Evolutionary conservation across 148 eudicot genomes (phyloP).

Genomic region (Cornus suecica): DNA sequence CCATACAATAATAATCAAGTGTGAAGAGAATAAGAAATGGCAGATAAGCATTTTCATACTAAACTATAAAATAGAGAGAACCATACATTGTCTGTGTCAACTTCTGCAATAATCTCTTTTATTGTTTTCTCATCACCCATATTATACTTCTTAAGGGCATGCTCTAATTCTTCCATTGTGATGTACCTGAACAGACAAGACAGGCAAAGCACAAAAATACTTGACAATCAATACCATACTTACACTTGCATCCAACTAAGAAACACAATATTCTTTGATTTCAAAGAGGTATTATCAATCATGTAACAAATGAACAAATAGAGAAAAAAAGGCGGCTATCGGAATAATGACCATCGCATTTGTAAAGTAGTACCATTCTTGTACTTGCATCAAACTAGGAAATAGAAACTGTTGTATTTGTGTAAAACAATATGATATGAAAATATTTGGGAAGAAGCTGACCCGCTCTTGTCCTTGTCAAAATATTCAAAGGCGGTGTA

Average conservation of each 20-base stretch:
- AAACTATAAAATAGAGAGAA: constrained; percentile 14
- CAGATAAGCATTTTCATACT: background rate
- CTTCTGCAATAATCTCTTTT: constrained; percentile 89
- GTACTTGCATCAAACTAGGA: background rate
- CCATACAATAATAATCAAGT: background rate
- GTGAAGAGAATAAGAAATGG: background rate
- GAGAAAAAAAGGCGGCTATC: too few relatives aligned
- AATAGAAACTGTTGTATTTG: background rate
- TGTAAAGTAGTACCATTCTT: background rate
- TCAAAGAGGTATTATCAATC: too few relatives aligned
- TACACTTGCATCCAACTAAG: background rate
- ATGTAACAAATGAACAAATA: too few relatives aligned
- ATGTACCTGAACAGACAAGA: constrained; percentile 56
- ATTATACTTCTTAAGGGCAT: constrained; percentile 82
- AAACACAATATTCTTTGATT: too few relatives aligned
- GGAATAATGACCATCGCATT: too few relatives aligned
- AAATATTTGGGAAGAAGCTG: constrained; percentile 17
- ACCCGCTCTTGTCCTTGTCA: constrained; percentile 98
- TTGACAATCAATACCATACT: background rate
- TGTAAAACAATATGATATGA: background rate
- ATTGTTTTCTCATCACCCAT: constrained; percentile 95
- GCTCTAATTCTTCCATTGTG: constrained; percentile 82
- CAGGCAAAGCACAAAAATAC: background rate
- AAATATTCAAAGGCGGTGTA: constrained; percentile 86
- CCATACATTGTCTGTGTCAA: constrained; percentile 82